Evolutionary conservation across 495 filamentous ascomycete species (phyloP).

Genomic region (Trichoderma gamsii): DNA sequence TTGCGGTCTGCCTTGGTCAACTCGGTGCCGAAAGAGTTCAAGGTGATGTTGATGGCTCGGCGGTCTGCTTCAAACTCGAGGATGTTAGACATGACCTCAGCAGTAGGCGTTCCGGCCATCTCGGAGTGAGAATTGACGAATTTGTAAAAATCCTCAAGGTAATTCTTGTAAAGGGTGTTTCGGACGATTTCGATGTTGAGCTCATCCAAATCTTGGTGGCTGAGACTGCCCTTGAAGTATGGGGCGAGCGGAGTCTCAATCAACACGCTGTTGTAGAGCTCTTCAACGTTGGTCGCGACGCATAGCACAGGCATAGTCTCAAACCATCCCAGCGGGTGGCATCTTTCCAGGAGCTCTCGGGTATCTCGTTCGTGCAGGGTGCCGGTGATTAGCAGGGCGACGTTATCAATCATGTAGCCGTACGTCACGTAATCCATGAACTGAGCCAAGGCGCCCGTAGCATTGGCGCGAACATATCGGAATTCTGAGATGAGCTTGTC

Average conservation of each 20-base stretch:
- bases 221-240: constrained; percentile 94
- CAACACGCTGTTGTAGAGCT: constrained; percentile 94
- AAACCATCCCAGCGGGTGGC: constrained; percentile 97
- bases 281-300: constrained; percentile 95
- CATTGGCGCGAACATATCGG: constrained; percentile 87
- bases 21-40: constrained; percentile 98
- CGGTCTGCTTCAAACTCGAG: constrained; percentile 95
- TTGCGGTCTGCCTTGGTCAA: constrained; percentile 87
- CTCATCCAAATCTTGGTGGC: constrained; percentile 94
- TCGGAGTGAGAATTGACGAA: constrained; percentile 85
- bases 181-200: constrained; percentile 98
- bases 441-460: constrained; percentile 79
- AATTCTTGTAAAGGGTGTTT: constrained; percentile 99
- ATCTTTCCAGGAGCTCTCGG: constrained; percentile 87
- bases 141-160: constrained; percentile 92
- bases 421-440: constrained; percentile 98
- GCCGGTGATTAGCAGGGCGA: constrained; percentile 95
- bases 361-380: constrained; percentile 98
- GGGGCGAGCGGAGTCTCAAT: constrained; percentile 93
- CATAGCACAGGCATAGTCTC: constrained; percentile 97
- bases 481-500: constrained; percentile 98
- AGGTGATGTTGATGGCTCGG: constrained; percentile 95
- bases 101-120: constrained; percentile 78
- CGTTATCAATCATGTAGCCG: constrained; percentile 99
- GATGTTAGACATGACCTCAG: constrained; percentile 90